Base-by-base conservation (phyloP, 208 protist genomes). In the Naegleria fowleri region DNA sequence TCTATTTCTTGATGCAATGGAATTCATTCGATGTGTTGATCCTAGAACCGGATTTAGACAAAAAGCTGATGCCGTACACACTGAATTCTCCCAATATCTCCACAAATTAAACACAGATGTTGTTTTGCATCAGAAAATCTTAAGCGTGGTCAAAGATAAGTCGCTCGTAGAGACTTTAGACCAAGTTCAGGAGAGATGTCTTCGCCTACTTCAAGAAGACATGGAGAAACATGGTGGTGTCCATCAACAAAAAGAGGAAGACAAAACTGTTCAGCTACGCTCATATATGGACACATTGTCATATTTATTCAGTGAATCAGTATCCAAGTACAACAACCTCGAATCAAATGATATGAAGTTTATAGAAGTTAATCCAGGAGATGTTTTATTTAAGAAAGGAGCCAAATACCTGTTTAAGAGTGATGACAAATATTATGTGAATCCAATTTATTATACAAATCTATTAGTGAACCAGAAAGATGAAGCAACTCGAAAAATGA, bases 11-110 rank as follows among this genome's bases (percentile, higher is more conserved):
- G 97, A 98, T 92, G 96, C 96, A 11, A 96, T 95, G 93, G 97
- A 98, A 92, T 97, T 97, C 93, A 96, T 97, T 88, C 95, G 97
- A 25, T 95, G 97, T 91, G 95, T 97, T 36, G 96, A 98, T 91
- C 96, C 96, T 38, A 94, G 96, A 88, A 94, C 95, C 87, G 92
- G 94, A 51, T 98, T 97, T 93, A 96, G 96, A 90, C 93, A 94
- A 33, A 92, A 93, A 87, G 96, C 96, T 29, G 90, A 93, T 5
- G 90, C 95, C 52, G 97, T 96, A 67, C 97, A 98, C 90, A 94
- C 96, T 88, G 94, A 95, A 90, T 96, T 96, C 25, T 96, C 96
- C 93, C 94, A 96, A 91, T 97, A 96, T 93, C 97, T 98, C 95
- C 96, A 94, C 41, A 95, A 96, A 92, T 95, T 97, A 84, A 98